phyloP scores from a whole-genome alignment of 1,139 yeast species.

The Lodderomyces jiufengensis region DNA sequence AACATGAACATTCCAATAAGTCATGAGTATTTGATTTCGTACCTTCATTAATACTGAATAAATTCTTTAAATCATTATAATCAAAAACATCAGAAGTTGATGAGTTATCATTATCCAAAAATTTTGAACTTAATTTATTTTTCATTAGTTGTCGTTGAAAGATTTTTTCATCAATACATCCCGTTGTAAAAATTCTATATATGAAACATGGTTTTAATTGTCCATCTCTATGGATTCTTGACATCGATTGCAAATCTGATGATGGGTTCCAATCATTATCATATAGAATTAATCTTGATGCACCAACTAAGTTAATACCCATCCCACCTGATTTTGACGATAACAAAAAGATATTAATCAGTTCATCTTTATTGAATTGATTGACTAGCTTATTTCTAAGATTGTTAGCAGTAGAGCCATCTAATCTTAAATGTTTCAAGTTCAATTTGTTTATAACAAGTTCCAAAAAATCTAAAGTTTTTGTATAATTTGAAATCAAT shows the following conservation, averaged over 20 bases:
- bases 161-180: slow-evolving; percentile 92
- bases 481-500: slow-evolving; percentile 83
- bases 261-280: slow-evolving; percentile 98
- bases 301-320: slow-evolving; percentile 88
- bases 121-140: slow-evolving; percentile 71
- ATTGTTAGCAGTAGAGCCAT: slow-evolving; percentile 76
- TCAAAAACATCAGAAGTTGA: slow-evolving; percentile 50
- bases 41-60: slow-evolving; percentile 56
- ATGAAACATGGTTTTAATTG: slow-evolving; percentile 76
- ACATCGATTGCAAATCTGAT: slow-evolving; percentile 92
- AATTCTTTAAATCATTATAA: slow-evolving; percentile 63
- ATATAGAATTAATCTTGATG: slow-evolving; percentile 75
- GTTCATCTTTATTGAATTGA: slow-evolving; percentile 53
- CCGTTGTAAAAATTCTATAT: slow-evolving; percentile 80
- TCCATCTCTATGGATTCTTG: slow-evolving; percentile 92
- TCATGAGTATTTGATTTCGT: slow-evolving; percentile 80
- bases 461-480: slow-evolving; percentile 78
- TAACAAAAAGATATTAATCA: slow-evolving; percentile 64
- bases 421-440: slow-evolving; percentile 60
- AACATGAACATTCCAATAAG: slow-evolving; percentile 68
- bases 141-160: slow-evolving; percentile 92
- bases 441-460: slow-evolving; percentile 48
- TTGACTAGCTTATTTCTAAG: slow-evolving; percentile 64
- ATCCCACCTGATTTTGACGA: slow-evolving; percentile 95
- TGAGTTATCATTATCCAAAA: slow-evolving; percentile 53